phyloP scores from a whole-genome alignment of 2,329 filamentous ascomycete species.

The Colletotrichum chlorophyti region DNA sequence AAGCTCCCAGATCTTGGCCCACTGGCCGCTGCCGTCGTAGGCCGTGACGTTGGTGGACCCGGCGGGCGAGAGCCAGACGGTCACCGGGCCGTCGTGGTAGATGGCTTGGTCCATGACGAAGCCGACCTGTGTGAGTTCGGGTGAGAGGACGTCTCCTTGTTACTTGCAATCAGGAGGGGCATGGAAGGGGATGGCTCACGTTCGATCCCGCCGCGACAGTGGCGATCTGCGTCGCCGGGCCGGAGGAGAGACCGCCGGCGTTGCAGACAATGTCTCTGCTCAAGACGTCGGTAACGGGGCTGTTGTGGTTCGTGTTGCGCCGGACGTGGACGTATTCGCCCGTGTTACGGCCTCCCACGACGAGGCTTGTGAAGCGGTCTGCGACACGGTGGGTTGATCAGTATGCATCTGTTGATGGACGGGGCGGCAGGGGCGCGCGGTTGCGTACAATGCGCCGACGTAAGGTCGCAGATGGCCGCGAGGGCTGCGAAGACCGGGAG shows the following conservation, averaged over 20 bases:
- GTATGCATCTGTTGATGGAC: too few species aligned
- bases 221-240: conserved; percentile 10
- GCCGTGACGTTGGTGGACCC: conserved; percentile 10
- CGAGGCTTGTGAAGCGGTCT: conserved; percentile 28
- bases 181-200: neutral
- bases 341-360: conserved; percentile 19
- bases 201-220: conserved; percentile 23
- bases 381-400: too few species aligned
- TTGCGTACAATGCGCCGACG: conserved; percentile 18
- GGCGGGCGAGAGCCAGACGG: conserved; percentile 23
- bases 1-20: conserved; percentile 25
- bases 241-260: conserved; percentile 37
- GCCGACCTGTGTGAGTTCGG: neutral
- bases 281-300: conserved; percentile 53
- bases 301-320: conserved; percentile 45
- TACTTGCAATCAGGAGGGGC: neutral
- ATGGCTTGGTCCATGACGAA: conserved; percentile 24
- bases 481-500: neutral
- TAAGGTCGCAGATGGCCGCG: neutral
- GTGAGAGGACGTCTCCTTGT: neutral
- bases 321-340: conserved; percentile 25
- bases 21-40: conserved; percentile 22
- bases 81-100: conserved; percentile 25
- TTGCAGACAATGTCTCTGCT: conserved; percentile 54
- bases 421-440: neutral